Percentiles rank a stretch among this genome's conserved stretches.
Conservation (phyloP, 352 stramenopile species). For the Peronospora tabacina region DNA sequence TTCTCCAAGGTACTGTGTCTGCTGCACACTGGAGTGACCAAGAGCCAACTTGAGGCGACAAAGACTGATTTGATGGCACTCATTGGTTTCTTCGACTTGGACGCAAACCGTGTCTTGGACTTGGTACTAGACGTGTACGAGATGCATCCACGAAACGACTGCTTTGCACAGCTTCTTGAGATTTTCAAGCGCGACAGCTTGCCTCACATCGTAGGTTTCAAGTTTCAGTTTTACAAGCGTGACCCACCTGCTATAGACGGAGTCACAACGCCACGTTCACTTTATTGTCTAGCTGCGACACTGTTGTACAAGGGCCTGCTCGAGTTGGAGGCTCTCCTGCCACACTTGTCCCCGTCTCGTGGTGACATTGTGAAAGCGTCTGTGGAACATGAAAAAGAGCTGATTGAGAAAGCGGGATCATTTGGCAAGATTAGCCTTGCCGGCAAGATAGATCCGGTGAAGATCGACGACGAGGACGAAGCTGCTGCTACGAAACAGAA, state of each 20-base stretch:
- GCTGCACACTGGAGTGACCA: slow-evolving; percentile 62
- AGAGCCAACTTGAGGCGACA: slow-evolving; percentile 51
- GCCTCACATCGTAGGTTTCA: slow-evolving; percentile 89
- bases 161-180: slow-evolving; percentile 57
- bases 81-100: slow-evolving; percentile 91
- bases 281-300: slow-evolving; percentile 85
- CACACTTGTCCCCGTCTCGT: slow-evolving; percentile 66
- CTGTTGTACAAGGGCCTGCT: slow-evolving; percentile 80
- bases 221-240: slow-evolving; percentile 88
- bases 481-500: slow-evolving; percentile 18
- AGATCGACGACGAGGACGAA: slow-evolving; percentile 21
- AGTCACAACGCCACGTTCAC: slow-evolving; percentile 44
- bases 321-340: slow-evolving; percentile 65
- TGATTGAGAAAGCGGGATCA: slow-evolving; percentile 40
- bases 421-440: slow-evolving; percentile 76
- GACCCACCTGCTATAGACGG: slow-evolving; percentile 26
- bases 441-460: slow-evolving; percentile 41
- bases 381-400: slow-evolving; percentile 42
- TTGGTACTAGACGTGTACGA: slow-evolving; percentile 91
- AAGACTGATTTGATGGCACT: slow-evolving; percentile 69
- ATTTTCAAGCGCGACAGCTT: slow-evolving; percentile 76
- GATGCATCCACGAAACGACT: slow-evolving; percentile 73
- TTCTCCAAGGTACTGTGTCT: slow-evolving; percentile 90
- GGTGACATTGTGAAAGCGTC: slow-evolving; percentile 46
- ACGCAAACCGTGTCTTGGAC: slow-evolving; percentile 94